Evolutionary conservation across 371 early-diverging fungal genomes (phyloP).

Genomic region (Mucor plumbeus): DNA sequence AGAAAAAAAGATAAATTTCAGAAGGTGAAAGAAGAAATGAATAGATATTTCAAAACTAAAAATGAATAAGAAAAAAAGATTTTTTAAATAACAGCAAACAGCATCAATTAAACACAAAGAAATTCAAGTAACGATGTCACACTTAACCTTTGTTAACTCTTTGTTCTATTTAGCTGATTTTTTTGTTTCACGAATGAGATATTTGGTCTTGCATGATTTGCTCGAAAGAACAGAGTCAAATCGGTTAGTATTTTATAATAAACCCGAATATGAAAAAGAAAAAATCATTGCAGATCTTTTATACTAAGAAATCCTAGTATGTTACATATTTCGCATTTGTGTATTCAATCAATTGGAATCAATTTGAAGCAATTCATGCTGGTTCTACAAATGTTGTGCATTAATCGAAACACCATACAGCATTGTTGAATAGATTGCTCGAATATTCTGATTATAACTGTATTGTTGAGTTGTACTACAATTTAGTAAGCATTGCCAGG

Average conservation of each 20-base stretch:
- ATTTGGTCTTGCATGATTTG: background rate
- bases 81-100: constrained; percentile 10
- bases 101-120: background rate
- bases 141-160: background rate
- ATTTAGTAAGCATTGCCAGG: no score
- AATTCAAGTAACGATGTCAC: constrained; percentile 19
- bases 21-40: background rate
- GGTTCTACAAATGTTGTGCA: background rate
- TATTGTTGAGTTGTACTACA: no score
- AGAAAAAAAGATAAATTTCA: background rate
- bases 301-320: no score
- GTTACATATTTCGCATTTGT: background rate
- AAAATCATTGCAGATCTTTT: background rate
- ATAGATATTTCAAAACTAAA: background rate
- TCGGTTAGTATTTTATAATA: background rate
- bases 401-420: no score
- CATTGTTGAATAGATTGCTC: no score
- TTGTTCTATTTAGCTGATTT: background rate
- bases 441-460: no score
- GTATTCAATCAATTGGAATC: background rate
- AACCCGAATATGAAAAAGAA: background rate
- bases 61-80: background rate
- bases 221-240: background rate
- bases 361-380: background rate
- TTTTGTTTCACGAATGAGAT: constrained; percentile 7